A percentile compares a stretch with the other conserved stretches of the same genome.
These are phyloP conservation scores for Leptographium galeiforme DNA, from an alignment of 2,329 filamentous ascomycete genomes.

Conservation along the genomic window DNA sequence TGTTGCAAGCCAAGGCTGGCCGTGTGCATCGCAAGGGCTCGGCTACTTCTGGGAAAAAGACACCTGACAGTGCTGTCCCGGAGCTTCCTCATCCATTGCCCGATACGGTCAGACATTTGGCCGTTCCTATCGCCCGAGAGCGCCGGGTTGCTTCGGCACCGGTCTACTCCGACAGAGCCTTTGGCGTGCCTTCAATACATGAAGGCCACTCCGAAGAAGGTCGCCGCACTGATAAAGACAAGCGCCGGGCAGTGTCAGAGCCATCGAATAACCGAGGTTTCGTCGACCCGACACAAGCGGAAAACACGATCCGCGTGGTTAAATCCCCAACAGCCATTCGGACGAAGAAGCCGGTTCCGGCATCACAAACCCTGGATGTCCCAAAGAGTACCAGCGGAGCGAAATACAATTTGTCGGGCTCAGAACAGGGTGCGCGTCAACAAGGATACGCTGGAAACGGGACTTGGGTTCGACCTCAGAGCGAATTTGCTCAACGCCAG, in stretches of 20 bases:
- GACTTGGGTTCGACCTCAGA: background rate
- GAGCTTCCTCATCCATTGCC: background rate
- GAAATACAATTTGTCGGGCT: background rate
- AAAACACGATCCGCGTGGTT: slow-evolving; percentile 12
- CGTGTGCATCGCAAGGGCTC: background rate
- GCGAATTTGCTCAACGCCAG: background rate
- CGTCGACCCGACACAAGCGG: slow-evolving; percentile 1
- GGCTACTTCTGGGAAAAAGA: background rate
- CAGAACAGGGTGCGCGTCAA: background rate
- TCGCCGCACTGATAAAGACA: slow-evolving; percentile 15
- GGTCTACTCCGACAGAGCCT: slow-evolving; percentile 26
- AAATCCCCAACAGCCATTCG: slow-evolving; percentile 6
- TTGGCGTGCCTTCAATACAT: slow-evolving; percentile 32
- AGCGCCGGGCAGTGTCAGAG: slow-evolving; percentile 32
- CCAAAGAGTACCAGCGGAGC: slow-evolving; percentile 1
- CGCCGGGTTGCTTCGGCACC: slow-evolving; percentile 39
- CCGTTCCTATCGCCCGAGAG: slow-evolving; percentile 15
- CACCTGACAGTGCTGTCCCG: background rate
- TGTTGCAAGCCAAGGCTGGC: slow-evolving; percentile 10
- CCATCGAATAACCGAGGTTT: slow-evolving; percentile 19
- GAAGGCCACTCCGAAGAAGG: slow-evolving; percentile 23
- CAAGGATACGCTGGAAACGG: background rate
- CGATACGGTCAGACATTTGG: background rate
- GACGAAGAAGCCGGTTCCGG: background rate
- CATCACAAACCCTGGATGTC: slow-evolving; percentile 3